phyloP scores from a whole-genome alignment of 2,329 filamentous ascomycete genomes.

The Rasamsonia emersonii region DNA sequence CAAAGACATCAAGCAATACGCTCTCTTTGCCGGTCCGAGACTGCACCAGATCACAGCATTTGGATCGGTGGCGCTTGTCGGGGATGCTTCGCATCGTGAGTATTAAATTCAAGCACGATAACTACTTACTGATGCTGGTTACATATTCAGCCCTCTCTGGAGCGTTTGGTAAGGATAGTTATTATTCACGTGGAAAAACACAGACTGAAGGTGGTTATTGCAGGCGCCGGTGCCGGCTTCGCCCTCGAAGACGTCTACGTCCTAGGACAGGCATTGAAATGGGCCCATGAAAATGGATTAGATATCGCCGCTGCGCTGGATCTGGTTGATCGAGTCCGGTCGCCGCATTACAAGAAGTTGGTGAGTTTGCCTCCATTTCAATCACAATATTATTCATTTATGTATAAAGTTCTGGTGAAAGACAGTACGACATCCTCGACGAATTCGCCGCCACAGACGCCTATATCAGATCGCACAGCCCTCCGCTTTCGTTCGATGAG shows the following conservation, averaged over 20 bases:
- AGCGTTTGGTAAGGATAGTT: slow-evolving; percentile 8
- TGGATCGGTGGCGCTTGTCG: slow-evolving; percentile 5
- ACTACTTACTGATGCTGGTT: background rate
- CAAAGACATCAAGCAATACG: slow-evolving; percentile 5
- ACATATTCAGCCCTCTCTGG: slow-evolving; percentile 7
- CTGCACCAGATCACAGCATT: background rate
- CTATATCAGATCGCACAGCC: background rate
- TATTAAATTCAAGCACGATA: background rate
- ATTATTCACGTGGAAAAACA: too few relatives aligned
- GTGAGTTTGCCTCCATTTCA: slow-evolving; percentile 1
- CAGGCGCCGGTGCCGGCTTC: slow-evolving; percentile 7
- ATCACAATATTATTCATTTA: background rate
- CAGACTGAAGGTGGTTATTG: background rate
- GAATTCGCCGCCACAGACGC: slow-evolving; percentile 1
- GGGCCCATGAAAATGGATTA: slow-evolving; percentile 4
- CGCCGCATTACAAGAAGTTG: slow-evolving; percentile 2
- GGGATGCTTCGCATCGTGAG: slow-evolving; percentile 9
- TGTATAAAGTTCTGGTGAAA: background rate
- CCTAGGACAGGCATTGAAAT: slow-evolving; percentile 4
- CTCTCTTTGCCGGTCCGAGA: slow-evolving; percentile 5
- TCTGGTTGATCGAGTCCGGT: slow-evolving; percentile 3
- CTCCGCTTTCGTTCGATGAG: slow-evolving; percentile 3
- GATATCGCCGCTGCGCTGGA: slow-evolving; percentile 1
- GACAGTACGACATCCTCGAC: slow-evolving; percentile 4
- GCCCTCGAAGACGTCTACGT: slow-evolving; percentile 8